phyloP scores from a whole-genome alignment of 2,329 filamentous ascomycete species.

The Penicillium sp. region DNA sequence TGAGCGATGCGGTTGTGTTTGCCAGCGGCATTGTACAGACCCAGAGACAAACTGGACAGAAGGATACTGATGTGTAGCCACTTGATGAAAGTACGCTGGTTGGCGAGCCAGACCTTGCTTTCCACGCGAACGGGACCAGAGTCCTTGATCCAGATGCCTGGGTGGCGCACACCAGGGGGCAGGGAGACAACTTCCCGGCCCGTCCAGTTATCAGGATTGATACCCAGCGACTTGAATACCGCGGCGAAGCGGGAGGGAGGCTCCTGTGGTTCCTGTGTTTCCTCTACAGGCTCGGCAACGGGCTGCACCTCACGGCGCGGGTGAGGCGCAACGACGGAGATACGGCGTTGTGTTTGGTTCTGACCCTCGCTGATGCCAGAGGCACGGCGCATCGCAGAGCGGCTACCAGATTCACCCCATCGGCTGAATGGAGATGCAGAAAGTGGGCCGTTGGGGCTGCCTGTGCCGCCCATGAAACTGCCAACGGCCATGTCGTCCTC shows the following conservation, averaged over 20 bases:
- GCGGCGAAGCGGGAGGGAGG: slow-evolving; percentile 65
- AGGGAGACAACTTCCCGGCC: slow-evolving; percentile 62
- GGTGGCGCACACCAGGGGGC: slow-evolving; percentile 87
- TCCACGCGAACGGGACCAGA: slow-evolving; percentile 89
- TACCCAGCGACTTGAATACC: slow-evolving; percentile 81
- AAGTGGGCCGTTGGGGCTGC: slow-evolving; percentile 38
- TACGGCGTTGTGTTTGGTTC: slow-evolving; percentile 36
- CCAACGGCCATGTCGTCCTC: slow-evolving; percentile 90
- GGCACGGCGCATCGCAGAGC: slow-evolving; percentile 28
- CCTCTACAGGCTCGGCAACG: slow-evolving; percentile 32
- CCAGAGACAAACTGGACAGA: slow-evolving; percentile 81
- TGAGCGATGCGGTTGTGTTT: slow-evolving; percentile 74
- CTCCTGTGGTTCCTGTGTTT: slow-evolving; percentile 49
- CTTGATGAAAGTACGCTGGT: slow-evolving; percentile 97
- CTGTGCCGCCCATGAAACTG: slow-evolving; percentile 72
- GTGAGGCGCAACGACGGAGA: slow-evolving; percentile 45
- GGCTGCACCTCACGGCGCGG: slow-evolving; percentile 44
- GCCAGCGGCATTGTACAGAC: slow-evolving; percentile 86
- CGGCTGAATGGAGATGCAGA: slow-evolving; percentile 44
- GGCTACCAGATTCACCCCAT: slow-evolving; percentile 35
- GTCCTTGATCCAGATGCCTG: slow-evolving; percentile 91
- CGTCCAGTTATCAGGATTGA: slow-evolving; percentile 73
- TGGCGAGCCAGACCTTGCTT: slow-evolving; percentile 98
- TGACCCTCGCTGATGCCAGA: slow-evolving; percentile 35
- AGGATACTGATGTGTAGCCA: slow-evolving; percentile 96